phyloP scores from a whole-genome alignment of 768 basidiomycete species.

The Cystobasidium tubakii region DNA sequence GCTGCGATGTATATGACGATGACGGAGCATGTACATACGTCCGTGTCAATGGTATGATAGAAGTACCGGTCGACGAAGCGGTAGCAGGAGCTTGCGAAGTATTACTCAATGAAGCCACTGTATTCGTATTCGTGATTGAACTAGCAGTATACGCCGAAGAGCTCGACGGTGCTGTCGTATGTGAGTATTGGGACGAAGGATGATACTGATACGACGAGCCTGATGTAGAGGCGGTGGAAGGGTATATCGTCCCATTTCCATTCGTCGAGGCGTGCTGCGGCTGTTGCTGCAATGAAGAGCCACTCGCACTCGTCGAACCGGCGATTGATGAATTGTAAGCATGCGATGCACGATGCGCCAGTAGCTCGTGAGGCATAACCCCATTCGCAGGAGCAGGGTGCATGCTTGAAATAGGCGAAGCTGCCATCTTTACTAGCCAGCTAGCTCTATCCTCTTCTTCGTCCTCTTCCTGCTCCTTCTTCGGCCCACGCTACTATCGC shows the following conservation, averaged over 20 bases:
- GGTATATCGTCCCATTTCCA: neutral
- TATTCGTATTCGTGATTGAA: neutral
- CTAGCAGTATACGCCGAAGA: neutral
- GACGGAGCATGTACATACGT: conserved; percentile 5
- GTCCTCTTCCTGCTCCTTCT: neutral
- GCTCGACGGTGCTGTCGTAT: neutral
- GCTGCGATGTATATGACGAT: conserved; percentile 1
- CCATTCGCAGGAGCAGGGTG: neutral
- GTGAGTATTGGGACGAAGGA: neutral
- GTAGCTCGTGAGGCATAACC: too few species aligned
- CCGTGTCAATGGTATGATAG: neutral
- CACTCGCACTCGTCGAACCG: neutral
- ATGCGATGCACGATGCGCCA: neutral
- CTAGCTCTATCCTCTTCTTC: neutral
- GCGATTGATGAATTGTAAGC: neutral
- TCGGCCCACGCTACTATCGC: too few species aligned
- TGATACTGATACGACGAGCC: neutral
- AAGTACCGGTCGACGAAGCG: neutral
- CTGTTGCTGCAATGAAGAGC: neutral
- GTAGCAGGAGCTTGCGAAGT: neutral
- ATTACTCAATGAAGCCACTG: neutral
- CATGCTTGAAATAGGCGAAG: neutral
- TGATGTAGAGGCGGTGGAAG: neutral
- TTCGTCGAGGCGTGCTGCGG: neutral
- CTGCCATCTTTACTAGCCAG: neutral